Conservation (phyloP, 2,329 filamentous ascomycete species). For the Lachnellula occidentalis region DNA sequence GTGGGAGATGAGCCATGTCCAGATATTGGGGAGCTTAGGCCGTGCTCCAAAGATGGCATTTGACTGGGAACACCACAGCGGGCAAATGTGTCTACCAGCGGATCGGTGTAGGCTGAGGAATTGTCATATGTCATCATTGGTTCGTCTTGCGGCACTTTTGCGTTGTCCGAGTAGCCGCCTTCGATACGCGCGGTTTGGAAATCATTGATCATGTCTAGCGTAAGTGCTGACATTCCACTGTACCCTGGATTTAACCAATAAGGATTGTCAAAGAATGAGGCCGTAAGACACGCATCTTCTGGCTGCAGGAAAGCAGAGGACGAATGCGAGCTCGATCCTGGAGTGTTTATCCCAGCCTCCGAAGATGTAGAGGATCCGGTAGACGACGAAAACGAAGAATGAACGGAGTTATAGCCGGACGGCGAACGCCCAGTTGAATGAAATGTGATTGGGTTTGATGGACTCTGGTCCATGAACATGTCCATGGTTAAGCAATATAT, state of each 20-base stretch:
- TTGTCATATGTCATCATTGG: conserved; percentile 5
- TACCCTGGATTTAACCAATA: conserved; percentile 8
- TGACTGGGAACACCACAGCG: conserved; percentile 11
- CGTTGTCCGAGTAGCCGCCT: conserved; percentile 3
- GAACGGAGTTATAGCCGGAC: conserved; percentile 5
- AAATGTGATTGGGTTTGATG: conserved; percentile 4
- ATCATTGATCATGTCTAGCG: conserved; percentile 9
- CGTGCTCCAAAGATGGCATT: conserved; percentile 15
- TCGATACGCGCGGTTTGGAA: not conserved
- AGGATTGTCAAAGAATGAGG: conserved; percentile 9
- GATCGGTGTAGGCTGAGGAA: conserved; percentile 2
- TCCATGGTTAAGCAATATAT: conserved; percentile 1
- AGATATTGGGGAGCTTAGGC: conserved; percentile 18
- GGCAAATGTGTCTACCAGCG: conserved; percentile 5
- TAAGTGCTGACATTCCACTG: conserved; percentile 13
- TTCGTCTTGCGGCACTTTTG: conserved; percentile 5
- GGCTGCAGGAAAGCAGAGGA: conserved; percentile 10
- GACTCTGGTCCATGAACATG: conserved; percentile 15
- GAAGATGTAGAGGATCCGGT: conserved; percentile 11
- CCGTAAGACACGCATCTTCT: conserved; percentile 13
- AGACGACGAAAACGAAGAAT: conserved; percentile 13
- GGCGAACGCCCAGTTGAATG: conserved; percentile 6
- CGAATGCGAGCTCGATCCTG: conserved; percentile 6
- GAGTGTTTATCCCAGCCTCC: conserved; percentile 9
- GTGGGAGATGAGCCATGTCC: conserved; percentile 10